Evolutionary conservation across 2,329 filamentous ascomycete species (phyloP), one percentile per base, ranked within the genome.

Genomic region (Exophiala dermatitidis): DNA sequence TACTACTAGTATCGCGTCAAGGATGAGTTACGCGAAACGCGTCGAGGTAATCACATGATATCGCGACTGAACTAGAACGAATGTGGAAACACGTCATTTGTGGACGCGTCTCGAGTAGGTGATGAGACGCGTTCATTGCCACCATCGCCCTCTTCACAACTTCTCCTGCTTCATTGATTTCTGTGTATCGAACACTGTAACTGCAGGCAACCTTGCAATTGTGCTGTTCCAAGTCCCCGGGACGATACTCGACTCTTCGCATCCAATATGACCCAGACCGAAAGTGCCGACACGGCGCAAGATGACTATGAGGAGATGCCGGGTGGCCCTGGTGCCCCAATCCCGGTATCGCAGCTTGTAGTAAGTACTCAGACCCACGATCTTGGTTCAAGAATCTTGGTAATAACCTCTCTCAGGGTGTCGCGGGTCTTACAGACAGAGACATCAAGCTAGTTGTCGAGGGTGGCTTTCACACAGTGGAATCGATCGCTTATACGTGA

Each of bases 401-500:
- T 26, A 29, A 42, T 54, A 37, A 54, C n/a, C 60, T 33, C 47
- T 48, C 6, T n/a, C 58, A 95, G 90, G 91, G 91, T 31, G 76
- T 95, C 57, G 83, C 86, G 43, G 91, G 91, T 9, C 74, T 97
- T 61, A 95, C 90, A n/a, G 90, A 90, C 63, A 83, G 94, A 65
- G 93, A 98, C 68, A 94, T 97, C 63, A 93, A 96, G 68, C 77
- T 96, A 37, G 82, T 98, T 26, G 77, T 94, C 12, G 91, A 97
- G 65, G 90, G 88, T 37, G 93, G 93, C 3, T 97, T 84, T 70
- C 89, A 97, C 68, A 98, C 93, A 0, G 90, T 98, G 36, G 93
- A 98, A 71, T 85, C 90, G 1, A 86, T 98, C 56, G 93, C 93
- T 46, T 98, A 98, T 68, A 97, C 93, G 68, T 86, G 80, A 49